These are phyloP conservation scores for Harringtonia aguacate DNA, from an alignment of 2,329 filamentous ascomycete species.

Conservation along the genomic window DNA sequence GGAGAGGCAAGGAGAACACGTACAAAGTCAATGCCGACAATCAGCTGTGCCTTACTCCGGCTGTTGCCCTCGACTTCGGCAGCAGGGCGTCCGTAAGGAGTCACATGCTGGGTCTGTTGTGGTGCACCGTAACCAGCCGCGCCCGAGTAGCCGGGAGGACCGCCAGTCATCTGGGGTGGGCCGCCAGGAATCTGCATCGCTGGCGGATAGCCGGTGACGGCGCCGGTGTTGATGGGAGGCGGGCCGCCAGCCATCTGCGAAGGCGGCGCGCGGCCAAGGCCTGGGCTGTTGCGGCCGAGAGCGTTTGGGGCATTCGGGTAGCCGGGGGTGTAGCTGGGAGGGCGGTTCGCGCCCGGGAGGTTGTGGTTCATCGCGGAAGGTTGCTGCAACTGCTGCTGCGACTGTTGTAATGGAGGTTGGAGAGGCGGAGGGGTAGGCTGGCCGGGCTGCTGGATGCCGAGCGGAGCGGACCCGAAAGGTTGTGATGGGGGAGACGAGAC, in stretches of 20 bases:
- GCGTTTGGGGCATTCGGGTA: constrained; percentile 36
- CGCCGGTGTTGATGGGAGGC: constrained; percentile 56
- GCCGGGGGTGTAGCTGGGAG: constrained; percentile 53
- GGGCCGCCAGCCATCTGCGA: constrained; percentile 53
- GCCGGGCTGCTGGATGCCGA: constrained; percentile 9
- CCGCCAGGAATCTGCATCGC: constrained; percentile 34
- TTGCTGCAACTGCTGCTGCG: constrained; percentile 21
- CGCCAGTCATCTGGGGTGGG: constrained; percentile 30
- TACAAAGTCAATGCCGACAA: constrained; percentile 98
- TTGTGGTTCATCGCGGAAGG: constrained; percentile 52
- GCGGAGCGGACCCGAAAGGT: constrained; percentile 15
- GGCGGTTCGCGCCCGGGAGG: constrained; percentile 39
- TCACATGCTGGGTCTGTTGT: constrained; percentile 19
- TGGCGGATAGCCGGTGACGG: constrained; percentile 48
- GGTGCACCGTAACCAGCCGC: constrained; percentile 36
- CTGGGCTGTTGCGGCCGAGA: constrained; percentile 43
- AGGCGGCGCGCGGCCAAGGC: constrained; percentile 42
- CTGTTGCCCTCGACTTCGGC: constrained; percentile 79
- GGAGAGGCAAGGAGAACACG: constrained; percentile 20
- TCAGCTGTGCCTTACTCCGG: constrained; percentile 90
- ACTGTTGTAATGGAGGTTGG: neutral
- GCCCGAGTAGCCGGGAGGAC: constrained; percentile 35
- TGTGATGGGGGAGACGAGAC: constrained; percentile 4
- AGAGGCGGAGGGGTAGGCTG: constrained; percentile 1
- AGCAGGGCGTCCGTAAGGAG: constrained; percentile 29